Evolutionary conservation across 768 basidiomycete genomes (phyloP).

Genomic region (Pleurotus tuber-regium): DNA sequence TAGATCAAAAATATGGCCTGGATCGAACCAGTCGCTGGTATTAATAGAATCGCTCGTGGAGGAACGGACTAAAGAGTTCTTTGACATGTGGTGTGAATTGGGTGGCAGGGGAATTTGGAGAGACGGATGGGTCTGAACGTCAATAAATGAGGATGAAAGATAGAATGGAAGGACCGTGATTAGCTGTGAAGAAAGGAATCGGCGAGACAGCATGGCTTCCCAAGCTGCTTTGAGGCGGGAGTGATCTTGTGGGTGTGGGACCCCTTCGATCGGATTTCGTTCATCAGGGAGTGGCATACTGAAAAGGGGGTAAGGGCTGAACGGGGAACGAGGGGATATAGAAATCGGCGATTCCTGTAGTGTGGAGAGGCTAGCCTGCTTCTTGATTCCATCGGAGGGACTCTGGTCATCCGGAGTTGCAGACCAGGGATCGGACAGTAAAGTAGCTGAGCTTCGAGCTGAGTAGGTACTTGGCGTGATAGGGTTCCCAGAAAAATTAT

Average conservation of each 20-base stretch:
- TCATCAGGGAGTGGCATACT: conserved; percentile 11
- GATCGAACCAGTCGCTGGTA: not conserved
- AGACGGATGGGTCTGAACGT: conserved; percentile 47
- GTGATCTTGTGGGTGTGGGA: conserved; percentile 57
- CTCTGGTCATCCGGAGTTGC: conserved; percentile 12
- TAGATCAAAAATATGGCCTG: conserved; percentile 3
- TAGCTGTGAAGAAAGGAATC: conserved; percentile 53
- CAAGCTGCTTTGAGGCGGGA: conserved; percentile 58
- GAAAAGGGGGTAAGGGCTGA: conserved; percentile 14
- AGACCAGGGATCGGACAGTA: conserved; percentile 21
- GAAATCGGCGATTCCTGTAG: conserved; percentile 21
- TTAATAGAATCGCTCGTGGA: conserved; percentile 2
- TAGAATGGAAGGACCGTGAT: conserved; percentile 67
- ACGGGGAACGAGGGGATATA: conserved; percentile 11
- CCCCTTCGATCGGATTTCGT: conserved; percentile 13
- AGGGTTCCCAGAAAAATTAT: conserved; percentile 4
- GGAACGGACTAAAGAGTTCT: conserved; percentile 4
- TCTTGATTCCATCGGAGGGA: conserved; percentile 18
- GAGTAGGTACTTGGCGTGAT: conserved; percentile 13
- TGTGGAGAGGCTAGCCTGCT: conserved; percentile 21
- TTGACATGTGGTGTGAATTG: conserved; percentile 35
- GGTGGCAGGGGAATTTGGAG: conserved; percentile 55
- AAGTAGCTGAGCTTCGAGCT: conserved; percentile 22
- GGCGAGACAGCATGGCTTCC: conserved; percentile 61
- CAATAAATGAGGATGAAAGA: conserved; percentile 50